phyloP scores from a whole-genome alignment of 345 rosid species.

The Corchorus capsularis region DNA sequence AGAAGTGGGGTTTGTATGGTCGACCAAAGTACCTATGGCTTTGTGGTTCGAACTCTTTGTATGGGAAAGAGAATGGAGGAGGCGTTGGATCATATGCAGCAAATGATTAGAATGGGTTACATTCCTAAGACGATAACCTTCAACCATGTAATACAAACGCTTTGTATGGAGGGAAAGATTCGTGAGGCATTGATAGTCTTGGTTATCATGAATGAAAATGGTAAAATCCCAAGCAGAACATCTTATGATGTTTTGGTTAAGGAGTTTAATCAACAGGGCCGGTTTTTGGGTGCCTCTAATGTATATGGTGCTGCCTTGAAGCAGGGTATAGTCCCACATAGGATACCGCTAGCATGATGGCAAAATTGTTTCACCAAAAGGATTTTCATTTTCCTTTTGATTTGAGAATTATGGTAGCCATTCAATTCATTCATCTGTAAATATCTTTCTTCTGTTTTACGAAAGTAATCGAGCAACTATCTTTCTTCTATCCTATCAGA shows the following conservation, averaged over 20 bases:
- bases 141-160: slow-evolving; percentile 41
- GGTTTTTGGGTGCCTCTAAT: slow-evolving; percentile 32
- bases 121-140: slow-evolving; percentile 42
- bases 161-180: slow-evolving; percentile 41
- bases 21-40: slow-evolving; percentile 29
- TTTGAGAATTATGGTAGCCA: not conserved
- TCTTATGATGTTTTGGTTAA: slow-evolving; percentile 42
- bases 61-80: slow-evolving; percentile 37
- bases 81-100: slow-evolving; percentile 34
- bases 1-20: slow-evolving; percentile 10
- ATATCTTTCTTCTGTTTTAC: not conserved
- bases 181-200: slow-evolving; percentile 43
- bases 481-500: too few relatives aligned
- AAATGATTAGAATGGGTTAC: slow-evolving; percentile 38
- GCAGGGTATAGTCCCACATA: slow-evolving; percentile 44
- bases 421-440: not conserved
- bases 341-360: slow-evolving; percentile 26
- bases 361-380: not conserved
- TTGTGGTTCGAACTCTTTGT: slow-evolving; percentile 42
- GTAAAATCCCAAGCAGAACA: slow-evolving; percentile 36
- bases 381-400: not conserved
- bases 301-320: slow-evolving; percentile 59
- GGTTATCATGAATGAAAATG: slow-evolving; percentile 38
- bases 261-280: slow-evolving; percentile 45
- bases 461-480: not conserved